phyloP scores from a whole-genome alignment of 1,139 yeast genomes.

The Sporopachydermia cereana region DNA sequence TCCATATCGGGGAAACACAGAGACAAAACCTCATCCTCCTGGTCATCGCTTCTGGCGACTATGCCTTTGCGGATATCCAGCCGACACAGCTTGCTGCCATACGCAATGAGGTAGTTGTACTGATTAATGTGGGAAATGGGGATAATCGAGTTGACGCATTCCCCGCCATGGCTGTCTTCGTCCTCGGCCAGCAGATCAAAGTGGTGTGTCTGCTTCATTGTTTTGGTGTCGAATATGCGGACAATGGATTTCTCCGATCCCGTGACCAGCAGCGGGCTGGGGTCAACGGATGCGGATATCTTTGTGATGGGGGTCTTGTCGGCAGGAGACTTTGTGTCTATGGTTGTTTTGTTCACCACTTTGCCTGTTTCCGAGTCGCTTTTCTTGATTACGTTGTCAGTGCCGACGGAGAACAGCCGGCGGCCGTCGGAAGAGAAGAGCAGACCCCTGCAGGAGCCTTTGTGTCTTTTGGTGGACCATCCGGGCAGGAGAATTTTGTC shows the following conservation, averaged over 20 bases:
- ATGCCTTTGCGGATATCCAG: constrained; percentile 69
- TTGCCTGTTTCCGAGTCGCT: constrained; percentile 67
- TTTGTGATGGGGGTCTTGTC: constrained; percentile 41
- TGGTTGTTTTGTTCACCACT: constrained; percentile 44
- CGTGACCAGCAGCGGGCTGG: constrained; percentile 48
- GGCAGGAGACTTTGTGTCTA: constrained; percentile 22
- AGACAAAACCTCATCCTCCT: constrained; percentile 80
- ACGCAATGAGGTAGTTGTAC: constrained; percentile 73
- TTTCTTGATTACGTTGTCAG: constrained; percentile 68
- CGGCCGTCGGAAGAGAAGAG: constrained; percentile 57
- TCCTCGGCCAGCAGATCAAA: constrained; percentile 53
- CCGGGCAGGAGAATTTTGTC: constrained; percentile 25
- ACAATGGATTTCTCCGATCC: constrained; percentile 78
- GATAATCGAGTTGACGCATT: constrained; percentile 50
- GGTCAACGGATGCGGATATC: constrained; percentile 45
- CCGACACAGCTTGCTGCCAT: constrained; percentile 72
- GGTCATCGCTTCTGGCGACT: constrained; percentile 64
- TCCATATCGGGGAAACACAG: constrained; percentile 60
- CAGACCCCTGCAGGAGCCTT: constrained; percentile 74
- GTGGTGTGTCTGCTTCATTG: constrained; percentile 27
- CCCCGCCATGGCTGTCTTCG: constrained; percentile 22
- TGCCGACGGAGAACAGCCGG: constrained; percentile 58
- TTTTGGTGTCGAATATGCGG: constrained; percentile 46
- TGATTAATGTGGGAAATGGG: constrained; percentile 54
- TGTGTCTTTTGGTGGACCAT: constrained; percentile 88